Base-by-base conservation (phyloP, 805 yeast species). In the Wickerhamomyces kurtzmanii region DNA sequence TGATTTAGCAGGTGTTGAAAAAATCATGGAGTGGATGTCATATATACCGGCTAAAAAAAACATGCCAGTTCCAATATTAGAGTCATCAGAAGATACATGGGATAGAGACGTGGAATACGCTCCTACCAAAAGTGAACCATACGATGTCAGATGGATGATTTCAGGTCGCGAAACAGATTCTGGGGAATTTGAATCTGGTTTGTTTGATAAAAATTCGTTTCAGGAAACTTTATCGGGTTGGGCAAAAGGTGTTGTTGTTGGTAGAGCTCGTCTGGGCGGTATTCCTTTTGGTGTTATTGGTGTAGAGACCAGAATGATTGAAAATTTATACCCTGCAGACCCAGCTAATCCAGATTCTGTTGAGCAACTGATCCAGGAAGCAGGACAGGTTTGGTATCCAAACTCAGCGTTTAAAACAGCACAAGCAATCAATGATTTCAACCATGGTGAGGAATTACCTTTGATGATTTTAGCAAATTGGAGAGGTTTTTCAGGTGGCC, bases 401-500 rank as follows among this genome's bases (percentile, higher is more conserved):
- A 91, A 91, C 66, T 82, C 95, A 37, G 98, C 99, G 12, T 91
- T 82, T 72, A 91, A 91, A 75, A 91, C 99, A 24, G 94, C 99
- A 4, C 98, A 91, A 65, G 97, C 98, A 14, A 89, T 91, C 47
- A 80, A 79, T 41, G 98, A 91, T 55, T 91, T 91, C 75, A 91
- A 91, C 69, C 65, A 85, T 52, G 99, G 99, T 68, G 99, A 91
- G 60, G 89, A 87, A 59, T 70, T 91, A 51, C 99, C 99, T 39
- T 68, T 91, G 57, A 83, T 91, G 94, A 85, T 91, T 42, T 65
- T 91, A 45, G 98, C 98, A 34, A 91, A 91, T 73, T 91, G 99
- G 99, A 83, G 99, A 76, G 99, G 99, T 50, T 91, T 91, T 76
- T 85, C 96, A 42, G 98, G 99, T 68, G 98, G 99, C 56, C 99